These are phyloP conservation scores for Metschnikowia borealis DNA, from an alignment of 805 yeast species.

Conservation along the genomic window DNA sequence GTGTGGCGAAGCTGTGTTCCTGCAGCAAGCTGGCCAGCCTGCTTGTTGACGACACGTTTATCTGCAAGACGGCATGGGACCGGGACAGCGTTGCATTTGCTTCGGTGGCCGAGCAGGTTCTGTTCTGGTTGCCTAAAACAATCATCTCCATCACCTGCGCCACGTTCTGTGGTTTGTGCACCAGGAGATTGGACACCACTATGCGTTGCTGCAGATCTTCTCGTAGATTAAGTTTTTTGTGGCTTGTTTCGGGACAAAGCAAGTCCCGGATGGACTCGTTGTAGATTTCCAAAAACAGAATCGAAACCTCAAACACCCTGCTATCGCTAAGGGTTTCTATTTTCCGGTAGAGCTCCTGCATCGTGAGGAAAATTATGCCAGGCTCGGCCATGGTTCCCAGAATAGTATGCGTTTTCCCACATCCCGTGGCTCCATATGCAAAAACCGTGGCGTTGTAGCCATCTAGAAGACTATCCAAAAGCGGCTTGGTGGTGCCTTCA, in stretches of 20 bases:
- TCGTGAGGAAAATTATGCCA: conserved; percentile 74
- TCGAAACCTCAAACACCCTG: conserved; percentile 53
- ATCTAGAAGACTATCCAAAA: conserved; percentile 69
- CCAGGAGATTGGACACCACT: conserved; percentile 65
- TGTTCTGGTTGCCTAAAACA: conserved; percentile 61
- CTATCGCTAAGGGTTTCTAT: conserved; percentile 56
- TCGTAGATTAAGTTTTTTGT: conserved; percentile 53
- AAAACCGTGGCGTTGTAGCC: conserved; percentile 90
- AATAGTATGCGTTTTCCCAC: conserved; percentile 94
- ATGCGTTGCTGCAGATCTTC: conserved; percentile 69
- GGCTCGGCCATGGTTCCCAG: conserved; percentile 71
- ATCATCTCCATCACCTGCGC: conserved; percentile 79
- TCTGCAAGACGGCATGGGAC: conserved; percentile 89
- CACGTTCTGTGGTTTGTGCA: conserved; percentile 57
- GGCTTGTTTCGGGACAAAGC: conserved; percentile 50
- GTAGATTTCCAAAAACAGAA: conserved; percentile 83
- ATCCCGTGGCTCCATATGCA: conserved; percentile 97
- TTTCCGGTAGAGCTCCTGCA: conserved; percentile 65
- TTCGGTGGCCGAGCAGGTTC: conserved; percentile 84
- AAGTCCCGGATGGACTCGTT: conserved; percentile 86
- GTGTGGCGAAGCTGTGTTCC: conserved; percentile 70
- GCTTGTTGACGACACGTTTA: conserved; percentile 59
- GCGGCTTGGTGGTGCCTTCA: conserved; percentile 60
- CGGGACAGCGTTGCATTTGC: conserved; percentile 90
- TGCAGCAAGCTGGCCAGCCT: conserved; percentile 62